Conservation (phyloP, 2,329 filamentous ascomycete species). For the Diaporthe ilicicola region DNA sequence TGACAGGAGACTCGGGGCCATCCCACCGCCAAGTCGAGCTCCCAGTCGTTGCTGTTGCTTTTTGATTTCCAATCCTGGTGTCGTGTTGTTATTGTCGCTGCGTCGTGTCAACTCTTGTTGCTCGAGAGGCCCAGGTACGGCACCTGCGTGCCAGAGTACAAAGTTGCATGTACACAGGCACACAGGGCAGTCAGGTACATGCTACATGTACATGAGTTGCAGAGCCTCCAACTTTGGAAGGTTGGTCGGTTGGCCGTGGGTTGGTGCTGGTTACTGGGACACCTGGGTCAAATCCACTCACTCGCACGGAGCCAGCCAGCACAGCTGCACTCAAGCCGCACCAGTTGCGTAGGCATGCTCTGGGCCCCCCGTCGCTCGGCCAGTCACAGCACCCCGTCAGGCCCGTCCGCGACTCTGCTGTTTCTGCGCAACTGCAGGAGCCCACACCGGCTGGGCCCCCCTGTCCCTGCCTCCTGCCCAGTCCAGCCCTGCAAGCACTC, state of each 20-base stretch:
- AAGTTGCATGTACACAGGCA: too few species aligned
- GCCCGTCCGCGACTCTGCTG: background rate
- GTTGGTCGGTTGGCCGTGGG: background rate
- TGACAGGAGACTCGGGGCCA: background rate
- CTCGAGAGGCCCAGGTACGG: background rate
- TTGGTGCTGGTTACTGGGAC: constrained; percentile 2
- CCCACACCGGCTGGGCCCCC: background rate
- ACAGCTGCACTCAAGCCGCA: background rate
- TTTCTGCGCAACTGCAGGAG: background rate
- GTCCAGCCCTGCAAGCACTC: constrained; percentile 17
- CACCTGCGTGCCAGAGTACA: background rate
- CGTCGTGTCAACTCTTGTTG: background rate
- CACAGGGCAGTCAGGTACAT: background rate
- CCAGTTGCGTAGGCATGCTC: background rate
- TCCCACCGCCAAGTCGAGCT: background rate
- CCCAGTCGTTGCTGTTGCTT: too few species aligned
- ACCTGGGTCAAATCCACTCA: background rate
- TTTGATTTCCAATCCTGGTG: background rate
- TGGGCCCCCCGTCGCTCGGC: background rate
- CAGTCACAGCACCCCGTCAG: background rate
- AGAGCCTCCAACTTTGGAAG: constrained; percentile 9
- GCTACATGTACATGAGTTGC: background rate
- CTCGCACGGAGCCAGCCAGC: background rate
- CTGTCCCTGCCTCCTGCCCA: constrained; percentile 7
- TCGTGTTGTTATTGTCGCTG: background rate